Percentiles rank a stretch among this genome's conserved stretches.
Conservation (phyloP, 768 basidiomycete species). For the Calvatia gigantea region DNA sequence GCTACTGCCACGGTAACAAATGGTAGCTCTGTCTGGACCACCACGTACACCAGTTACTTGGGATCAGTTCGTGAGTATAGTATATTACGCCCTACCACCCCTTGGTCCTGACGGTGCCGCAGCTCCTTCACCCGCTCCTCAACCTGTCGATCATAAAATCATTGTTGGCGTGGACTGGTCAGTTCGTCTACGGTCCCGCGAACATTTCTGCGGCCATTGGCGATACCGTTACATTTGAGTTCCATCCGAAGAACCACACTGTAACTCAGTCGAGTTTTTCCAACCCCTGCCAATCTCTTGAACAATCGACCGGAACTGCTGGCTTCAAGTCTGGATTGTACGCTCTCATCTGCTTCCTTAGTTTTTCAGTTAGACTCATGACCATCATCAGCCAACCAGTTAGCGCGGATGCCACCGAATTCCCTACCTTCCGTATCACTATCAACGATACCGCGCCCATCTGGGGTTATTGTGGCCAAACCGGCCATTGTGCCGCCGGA, state of each 20-base stretch:
- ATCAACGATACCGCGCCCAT: conserved; percentile 52
- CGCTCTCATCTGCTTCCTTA: conserved; percentile 15
- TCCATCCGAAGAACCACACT: conserved; percentile 46
- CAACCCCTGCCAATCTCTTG: conserved; percentile 30
- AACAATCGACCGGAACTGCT: conserved; percentile 17
- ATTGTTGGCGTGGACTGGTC: conserved; percentile 35
- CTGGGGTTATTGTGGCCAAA: conserved; percentile 58
- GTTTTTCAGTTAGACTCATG: neutral
- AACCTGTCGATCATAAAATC: conserved; percentile 32
- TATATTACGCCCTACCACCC: neutral
- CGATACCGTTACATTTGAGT: conserved; percentile 42
- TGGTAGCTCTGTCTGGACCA: conserved; percentile 27
- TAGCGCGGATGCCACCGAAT: conserved; percentile 29
- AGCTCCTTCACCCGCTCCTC: conserved; percentile 25
- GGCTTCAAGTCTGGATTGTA: conserved; percentile 46
- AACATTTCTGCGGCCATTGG: conserved; percentile 38
- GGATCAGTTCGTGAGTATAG: conserved; percentile 28
- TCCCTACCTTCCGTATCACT: conserved; percentile 45
- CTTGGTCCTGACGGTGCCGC: neutral
- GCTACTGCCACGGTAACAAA: conserved; percentile 40
- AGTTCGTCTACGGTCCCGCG: conserved; percentile 30
- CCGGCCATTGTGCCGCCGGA: conserved; percentile 48
- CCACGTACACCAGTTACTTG: conserved; percentile 37
- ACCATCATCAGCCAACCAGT: conserved; percentile 37
- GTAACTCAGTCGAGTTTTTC: conserved; percentile 39